Evolutionary conservation across 2,329 filamentous ascomycete species (phyloP), one percentile per base, ranked within the genome.

Genomic region (Ophiostoma angusticollis): DNA sequence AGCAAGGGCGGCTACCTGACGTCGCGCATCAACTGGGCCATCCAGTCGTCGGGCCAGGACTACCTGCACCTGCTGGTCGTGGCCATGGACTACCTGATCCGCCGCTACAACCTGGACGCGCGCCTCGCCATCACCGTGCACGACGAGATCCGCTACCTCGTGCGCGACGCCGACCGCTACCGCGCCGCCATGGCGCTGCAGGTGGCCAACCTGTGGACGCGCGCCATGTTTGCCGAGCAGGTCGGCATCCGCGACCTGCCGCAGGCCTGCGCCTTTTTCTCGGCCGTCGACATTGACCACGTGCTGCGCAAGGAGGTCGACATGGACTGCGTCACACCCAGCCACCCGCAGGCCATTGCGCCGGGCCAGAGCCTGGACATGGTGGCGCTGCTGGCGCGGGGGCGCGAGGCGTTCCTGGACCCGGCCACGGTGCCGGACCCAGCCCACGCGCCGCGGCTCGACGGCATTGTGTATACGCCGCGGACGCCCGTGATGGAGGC

Each of bases 291-390:
- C 54, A 84, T 98, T 48, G 91, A 98, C 54, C 79, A 85, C 50
- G 87, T 98, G 3, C 68, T 98, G n/a, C 75, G 91, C 37, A 98
- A 98, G 57, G 91, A 98, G 59, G 93, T 98, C 4, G 82, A 98
- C 57, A 93, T 98, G 84, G 83, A 94, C 53, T 98, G 91, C 56
- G 62, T 96, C 31, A 98, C 91, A 0, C 91, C 91, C 1, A 91
- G 82, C 31, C 83, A 98, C 57, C 71, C 72, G 0, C 68, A 71
- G 0, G 68, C 79, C 22, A 96, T 98, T 30, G 70, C 83, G 0
- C 80, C 78, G 2, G 91, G 93, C 25, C 87, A 96, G 60, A 86
- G 77, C 44, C 58, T 98, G 8, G 87, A 94, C 54, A 94, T 98
- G 39, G 55, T 60, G 3, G 59, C 78, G n/a, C 70, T 98, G 1